Evolutionary conservation across 179 eudicot species (phyloP), one percentile per base, ranked within the genome.

Genomic region (Silene noctiflora): DNA sequence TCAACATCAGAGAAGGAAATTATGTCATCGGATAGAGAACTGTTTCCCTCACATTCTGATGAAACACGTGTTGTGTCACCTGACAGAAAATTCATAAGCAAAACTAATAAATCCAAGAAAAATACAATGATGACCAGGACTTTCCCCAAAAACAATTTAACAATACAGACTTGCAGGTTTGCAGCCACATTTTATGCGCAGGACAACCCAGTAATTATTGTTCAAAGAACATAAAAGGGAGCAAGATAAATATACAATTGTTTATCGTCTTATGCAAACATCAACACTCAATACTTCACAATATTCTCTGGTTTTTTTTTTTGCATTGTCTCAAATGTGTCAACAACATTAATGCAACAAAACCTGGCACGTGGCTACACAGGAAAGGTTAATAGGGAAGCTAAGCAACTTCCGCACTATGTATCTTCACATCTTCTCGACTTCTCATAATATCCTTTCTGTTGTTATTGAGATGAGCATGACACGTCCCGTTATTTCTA

Each of bases 1-100:
- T 91, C 96, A 75, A 89, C 96, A 79, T 91, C 83, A 60, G 89
- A 83, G 71, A 91, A 89, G 60, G 89, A 85, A 71, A 91, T 91
- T 27, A 62, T 74, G 77, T 84, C 81, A 53, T 82, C 90, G 31
- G 85, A 79, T 61, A 67, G 80, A 33, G 75, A 73, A 17, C 75
- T 81, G n/a, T 79, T 74, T 42, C 73, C 77, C 76, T 81, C 79
- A 46, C 75, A 78, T 44, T 79, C 71, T 74, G 75, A 62, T 46
- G 84, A 82, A 51, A 81, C 44, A 62, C 71, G 76, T 77, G 79
- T 65, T 33, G 63, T 71, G 75, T 69, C 62, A 67, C 82, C 96
- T 92, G 97, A 77, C 84, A 3, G 56, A 71, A 44, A 44, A 10
- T 11, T 44, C 27, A 82, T 29, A 3, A 81, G 74, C 60, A 70